Evolutionary conservation across 306 rosid genomes (phyloP), one percentile per base, ranked within the genome.

Genomic region (Senna tora): DNA sequence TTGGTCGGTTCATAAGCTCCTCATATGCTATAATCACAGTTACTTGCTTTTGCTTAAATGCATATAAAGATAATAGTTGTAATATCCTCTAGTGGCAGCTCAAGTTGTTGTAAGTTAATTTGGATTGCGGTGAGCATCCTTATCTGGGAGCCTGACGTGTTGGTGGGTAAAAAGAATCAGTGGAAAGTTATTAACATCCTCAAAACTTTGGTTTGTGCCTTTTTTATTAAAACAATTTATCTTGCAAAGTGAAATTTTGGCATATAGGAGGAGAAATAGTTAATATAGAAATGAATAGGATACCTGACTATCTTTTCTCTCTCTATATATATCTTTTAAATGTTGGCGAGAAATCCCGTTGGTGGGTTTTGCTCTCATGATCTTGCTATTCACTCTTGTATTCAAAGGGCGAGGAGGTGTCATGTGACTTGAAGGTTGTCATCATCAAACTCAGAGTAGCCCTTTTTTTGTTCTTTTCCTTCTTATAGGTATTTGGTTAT

Each of bases 11-110:
- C 34, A 17, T 67, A 36, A 7, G 19, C 57, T 63, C n/a, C 7
- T 47, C 15, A 10, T 51, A 49, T 62, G 30, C 63, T 65, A 21
- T 45, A 25, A 32, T 54, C 32, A 5, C n/a, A 12, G 49, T 30
- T 60, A 15, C 25, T 41, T 50, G 65, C 33, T 60, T 30, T 76
- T 77, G 71, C 65, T 69, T 61, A 51, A 60, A 30, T 51, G 55
- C 34, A 19, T 69, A 20, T 9, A 20, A 67, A 22, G 52, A 45
- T 32, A 54, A 46, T n/a, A n/a, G n/a, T 75, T 34, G 52, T 36
- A 6, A 11, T 53, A 9, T 58, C 20, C 69, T 34, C 53, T 76
- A 68, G 14, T 42, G 21, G 42, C 25, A 57, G 22, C 57, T 72
- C 21, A 11, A 32, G 36, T 59, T 12, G 33, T 72, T 17, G 61